Evolutionary conservation across 257 asterid species (phyloP), one percentile per base, ranked within the genome.

Genomic region (Jacaranda copaia): DNA sequence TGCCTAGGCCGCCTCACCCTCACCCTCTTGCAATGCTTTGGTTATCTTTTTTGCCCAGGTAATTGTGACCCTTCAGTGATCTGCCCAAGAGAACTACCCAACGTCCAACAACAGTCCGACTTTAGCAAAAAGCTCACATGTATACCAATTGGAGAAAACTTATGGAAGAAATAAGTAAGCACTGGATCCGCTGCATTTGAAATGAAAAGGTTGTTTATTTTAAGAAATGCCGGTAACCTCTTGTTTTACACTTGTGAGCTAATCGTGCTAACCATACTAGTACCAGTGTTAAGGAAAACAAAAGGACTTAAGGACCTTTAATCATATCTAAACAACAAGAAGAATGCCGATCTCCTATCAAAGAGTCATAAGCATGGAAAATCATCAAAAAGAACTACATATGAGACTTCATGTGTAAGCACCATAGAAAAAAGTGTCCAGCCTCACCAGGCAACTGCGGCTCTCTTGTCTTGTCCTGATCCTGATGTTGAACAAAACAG

Each of bases 381-480:
- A 52, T 42, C 69, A 62, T 72, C 56, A 42, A 57, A n/a, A 43
- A 59, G 59, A 72, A 73, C n/a, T 40, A 58, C 52, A 77, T 57
- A 76, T 4, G 48, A 58, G 19, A 71, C 61, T 59, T 52, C 46
- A 36, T 68, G 68, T 51, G 55, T 51, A 72, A 75, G 69, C 70
- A 48, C 70, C 36, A 57, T 25, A 35, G 42, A 46, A 60, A 70
- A 68, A 75, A 52, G 74, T 8, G 71, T 65, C n/a, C 45, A 76
- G 73, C 35, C 87, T 56, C 82, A 89, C 95, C 95, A 62, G 69
- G 81, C 5, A 75, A 74, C 62, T 81, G 85, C 32, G 78, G 79
- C 76, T 82, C 88, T 38, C 70, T 81, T 61, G 80, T 77, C 81
- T 74, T 39, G 55, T 74, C 89, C 68, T 78, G 77, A 35, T 71